Evolutionary conservation across 768 basidiomycete species (phyloP).

Genomic region (Paxillus ammoniavirescens): DNA sequence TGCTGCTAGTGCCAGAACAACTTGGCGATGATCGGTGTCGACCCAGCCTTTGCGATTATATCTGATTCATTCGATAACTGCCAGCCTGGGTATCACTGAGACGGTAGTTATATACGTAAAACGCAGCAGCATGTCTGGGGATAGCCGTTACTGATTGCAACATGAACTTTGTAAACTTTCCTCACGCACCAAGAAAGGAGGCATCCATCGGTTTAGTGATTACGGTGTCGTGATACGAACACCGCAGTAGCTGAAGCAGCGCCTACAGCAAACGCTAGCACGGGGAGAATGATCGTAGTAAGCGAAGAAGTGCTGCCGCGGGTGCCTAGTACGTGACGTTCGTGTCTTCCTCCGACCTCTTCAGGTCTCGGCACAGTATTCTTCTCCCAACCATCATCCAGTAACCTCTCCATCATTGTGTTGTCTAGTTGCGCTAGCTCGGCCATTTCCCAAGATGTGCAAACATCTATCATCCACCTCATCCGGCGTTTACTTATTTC

Average conservation of each 20-base stretch:
- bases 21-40: too few species aligned
- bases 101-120: not conserved
- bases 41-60: too few species aligned
- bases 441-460: constrained; percentile 82
- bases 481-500: constrained; percentile 75
- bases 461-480: constrained; percentile 89
- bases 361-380: constrained; percentile 44
- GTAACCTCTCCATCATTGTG: constrained; percentile 54
- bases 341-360: constrained; percentile 37
- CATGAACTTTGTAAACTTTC: not conserved
- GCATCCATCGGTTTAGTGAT: constrained; percentile 5
- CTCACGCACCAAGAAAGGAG: constrained; percentile 10
- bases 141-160: not conserved
- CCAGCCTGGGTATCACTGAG: not conserved
- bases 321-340: constrained; percentile 3
- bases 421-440: constrained; percentile 75
- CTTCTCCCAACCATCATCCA: constrained; percentile 88
- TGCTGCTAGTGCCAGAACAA: too few species aligned
- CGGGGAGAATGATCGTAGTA: constrained; percentile 25
- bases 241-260: constrained; percentile 36
- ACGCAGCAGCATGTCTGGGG: not conserved
- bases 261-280: constrained; percentile 44
- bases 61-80: not conserved
- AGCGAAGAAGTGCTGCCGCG: constrained; percentile 3
- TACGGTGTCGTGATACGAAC: constrained; percentile 31